Percentiles rank a stretch among this genome's conserved stretches.
Evolutionary conservation across 805 yeast species (phyloP).

Genomic region (Candida nanaspora): DNA sequence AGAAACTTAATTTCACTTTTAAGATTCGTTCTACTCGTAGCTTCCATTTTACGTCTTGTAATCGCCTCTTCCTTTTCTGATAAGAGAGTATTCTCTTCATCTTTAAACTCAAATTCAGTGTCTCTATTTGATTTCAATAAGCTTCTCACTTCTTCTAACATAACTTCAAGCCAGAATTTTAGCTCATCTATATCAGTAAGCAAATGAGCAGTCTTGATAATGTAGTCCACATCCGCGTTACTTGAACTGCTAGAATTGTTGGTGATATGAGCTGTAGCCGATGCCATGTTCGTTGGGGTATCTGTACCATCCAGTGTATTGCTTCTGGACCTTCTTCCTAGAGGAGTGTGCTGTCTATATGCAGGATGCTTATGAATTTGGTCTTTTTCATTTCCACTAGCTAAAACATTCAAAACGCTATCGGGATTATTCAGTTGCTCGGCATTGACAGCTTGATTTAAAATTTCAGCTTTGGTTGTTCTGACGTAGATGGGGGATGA

Average conservation of each 20-base stretch:
- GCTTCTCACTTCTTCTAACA: conserved; percentile 33
- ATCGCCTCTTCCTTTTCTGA: conserved; percentile 29
- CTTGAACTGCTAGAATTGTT: not conserved
- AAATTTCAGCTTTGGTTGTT: conserved; percentile 20
- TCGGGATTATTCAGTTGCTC: conserved; percentile 30
- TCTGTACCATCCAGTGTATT: conserved; percentile 23
- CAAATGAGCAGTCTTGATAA: conserved; percentile 20
- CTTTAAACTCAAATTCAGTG: conserved; percentile 28
- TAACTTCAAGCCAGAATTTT: conserved; percentile 32
- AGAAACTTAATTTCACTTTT: conserved; percentile 33
- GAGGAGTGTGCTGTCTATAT: conserved; percentile 19
- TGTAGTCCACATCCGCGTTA: conserved; percentile 11
- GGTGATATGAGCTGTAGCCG: not conserved
- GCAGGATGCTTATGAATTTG: conserved; percentile 21
- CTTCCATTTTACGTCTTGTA: conserved; percentile 34
- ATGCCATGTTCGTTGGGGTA: not conserved
- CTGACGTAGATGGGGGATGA: conserved; percentile 33
- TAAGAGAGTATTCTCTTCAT: conserved; percentile 28
- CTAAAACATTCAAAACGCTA: conserved; percentile 25
- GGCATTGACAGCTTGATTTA: conserved; percentile 6
- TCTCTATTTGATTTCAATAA: conserved; percentile 27
- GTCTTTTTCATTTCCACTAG: conserved; percentile 26
- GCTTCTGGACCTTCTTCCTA: conserved; percentile 26
- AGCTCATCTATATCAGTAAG: conserved; percentile 35
- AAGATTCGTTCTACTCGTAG: conserved; percentile 30